A percentile compares a stretch with the other conserved stretches of the same genome.
Conservation (phyloP, 2,329 filamentous ascomycete genomes). For the Trichoderma koningii region DNA sequence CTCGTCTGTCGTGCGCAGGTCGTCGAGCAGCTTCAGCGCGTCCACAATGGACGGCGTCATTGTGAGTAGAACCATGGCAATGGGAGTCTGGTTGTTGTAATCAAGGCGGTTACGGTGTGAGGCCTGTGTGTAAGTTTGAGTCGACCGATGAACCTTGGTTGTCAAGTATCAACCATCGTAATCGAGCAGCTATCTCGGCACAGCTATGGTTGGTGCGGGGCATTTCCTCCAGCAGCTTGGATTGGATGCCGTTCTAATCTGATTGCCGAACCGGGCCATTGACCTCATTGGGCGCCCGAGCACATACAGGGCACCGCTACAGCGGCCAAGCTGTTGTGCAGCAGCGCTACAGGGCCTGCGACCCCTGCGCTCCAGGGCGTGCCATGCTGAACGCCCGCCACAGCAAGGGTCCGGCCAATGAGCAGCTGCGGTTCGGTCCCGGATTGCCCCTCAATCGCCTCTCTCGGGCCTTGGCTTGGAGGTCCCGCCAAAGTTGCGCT, state of each 20-base stretch:
- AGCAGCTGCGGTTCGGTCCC: constrained; percentile 5
- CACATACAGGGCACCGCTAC: background rate
- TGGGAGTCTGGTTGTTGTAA: background rate
- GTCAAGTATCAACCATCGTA: background rate
- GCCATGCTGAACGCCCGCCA: background rate
- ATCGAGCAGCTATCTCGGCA: background rate
- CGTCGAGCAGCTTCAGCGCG: constrained; percentile 50
- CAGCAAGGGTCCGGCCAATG: constrained; percentile 13
- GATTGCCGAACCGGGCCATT: background rate
- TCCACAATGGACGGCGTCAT: constrained; percentile 70
- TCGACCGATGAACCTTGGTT: too few species aligned
- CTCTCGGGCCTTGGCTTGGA: too few species aligned
- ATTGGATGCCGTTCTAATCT: constrained; percentile 7
- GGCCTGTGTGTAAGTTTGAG: too few species aligned
- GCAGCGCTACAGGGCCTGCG: constrained; percentile 12
- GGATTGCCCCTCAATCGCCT: background rate
- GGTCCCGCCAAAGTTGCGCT: background rate
- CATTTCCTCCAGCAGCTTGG: background rate
- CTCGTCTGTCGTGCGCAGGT: constrained; percentile 22
- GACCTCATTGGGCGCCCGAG: background rate
- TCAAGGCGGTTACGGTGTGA: background rate
- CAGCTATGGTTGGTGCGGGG: background rate
- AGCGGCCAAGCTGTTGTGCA: constrained; percentile 10
- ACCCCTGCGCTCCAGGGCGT: constrained; percentile 15
- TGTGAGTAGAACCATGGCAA: constrained; percentile 72